Evolutionary conservation across 129 eudicot genomes (phyloP).

Genomic region (Daucus carota): DNA sequence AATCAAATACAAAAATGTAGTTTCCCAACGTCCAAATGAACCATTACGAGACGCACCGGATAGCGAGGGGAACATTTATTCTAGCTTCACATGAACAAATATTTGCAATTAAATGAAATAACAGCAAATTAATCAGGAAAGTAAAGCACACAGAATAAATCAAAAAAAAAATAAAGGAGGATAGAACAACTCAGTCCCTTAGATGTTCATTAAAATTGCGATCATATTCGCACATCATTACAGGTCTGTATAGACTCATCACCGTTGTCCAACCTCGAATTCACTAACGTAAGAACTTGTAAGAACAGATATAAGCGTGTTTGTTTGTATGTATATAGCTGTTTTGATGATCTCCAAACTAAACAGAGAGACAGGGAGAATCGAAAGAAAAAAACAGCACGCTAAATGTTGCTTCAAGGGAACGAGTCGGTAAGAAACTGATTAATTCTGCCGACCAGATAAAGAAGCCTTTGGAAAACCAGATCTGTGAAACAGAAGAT

Average conservation of each 20-base stretch:
- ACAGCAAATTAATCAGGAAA: conserved; percentile 6
- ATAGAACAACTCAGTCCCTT: conserved; percentile 78
- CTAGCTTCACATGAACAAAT: conserved; percentile 18
- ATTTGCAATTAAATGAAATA: conserved; percentile 15
- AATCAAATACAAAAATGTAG: conserved; percentile 25
- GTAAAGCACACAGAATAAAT: not conserved
- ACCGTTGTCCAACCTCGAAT: conserved; percentile 16
- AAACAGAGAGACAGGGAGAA: conserved; percentile 6
- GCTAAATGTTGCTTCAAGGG: conserved; percentile 47
- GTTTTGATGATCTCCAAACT: conserved; percentile 11
- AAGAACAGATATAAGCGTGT: too few species aligned
- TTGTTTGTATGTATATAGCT: conserved; percentile 24
- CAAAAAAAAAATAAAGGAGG: not conserved
- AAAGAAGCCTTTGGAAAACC: conserved; percentile 29
- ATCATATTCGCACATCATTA: conserved; percentile 85
- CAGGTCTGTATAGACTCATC: conserved; percentile 64
- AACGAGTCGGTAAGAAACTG: conserved; percentile 49
- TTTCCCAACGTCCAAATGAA: conserved; percentile 63
- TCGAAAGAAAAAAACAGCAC: conserved; percentile 21
- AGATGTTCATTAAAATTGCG: conserved; percentile 82
- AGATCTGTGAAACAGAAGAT: not conserved
- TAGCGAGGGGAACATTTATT: conserved; percentile 56
- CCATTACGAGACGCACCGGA: conserved; percentile 26
- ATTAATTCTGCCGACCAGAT: conserved; percentile 40
- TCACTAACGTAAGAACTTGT: not conserved